Evolutionary conservation across 2,329 filamentous ascomycete genomes (phyloP).

Genomic region (Cryphonectria japonica): DNA sequence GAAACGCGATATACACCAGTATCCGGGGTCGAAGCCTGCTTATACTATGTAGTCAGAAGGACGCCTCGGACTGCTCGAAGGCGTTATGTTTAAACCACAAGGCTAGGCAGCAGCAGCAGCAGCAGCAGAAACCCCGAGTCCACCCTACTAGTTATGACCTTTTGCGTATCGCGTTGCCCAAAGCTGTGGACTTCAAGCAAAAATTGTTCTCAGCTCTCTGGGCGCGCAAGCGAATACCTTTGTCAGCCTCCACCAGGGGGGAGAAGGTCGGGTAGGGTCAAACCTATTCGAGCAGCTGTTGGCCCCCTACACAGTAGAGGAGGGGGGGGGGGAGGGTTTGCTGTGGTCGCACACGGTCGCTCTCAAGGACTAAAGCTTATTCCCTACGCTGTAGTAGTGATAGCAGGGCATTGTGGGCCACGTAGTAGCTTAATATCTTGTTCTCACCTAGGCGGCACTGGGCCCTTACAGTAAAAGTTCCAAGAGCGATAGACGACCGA

Average conservation of each 20-base stretch:
- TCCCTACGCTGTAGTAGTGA: not conserved
- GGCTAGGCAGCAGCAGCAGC: not conserved
- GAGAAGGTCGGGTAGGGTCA: not conserved
- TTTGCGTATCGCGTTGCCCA: not conserved
- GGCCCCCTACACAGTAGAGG: not conserved
- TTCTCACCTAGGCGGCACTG: not conserved
- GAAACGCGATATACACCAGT: not conserved
- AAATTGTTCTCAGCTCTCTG: not conserved
- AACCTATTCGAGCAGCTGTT: not conserved
- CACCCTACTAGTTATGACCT: not conserved
- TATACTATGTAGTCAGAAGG: not conserved
- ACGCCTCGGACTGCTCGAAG: not conserved
- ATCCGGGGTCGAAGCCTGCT: not conserved
- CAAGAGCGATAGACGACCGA: not conserved
- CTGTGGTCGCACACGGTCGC: not conserved
- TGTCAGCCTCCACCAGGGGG: not conserved
- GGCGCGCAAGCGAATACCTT: not conserved
- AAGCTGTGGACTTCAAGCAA: not conserved
- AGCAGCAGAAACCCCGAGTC: not conserved
- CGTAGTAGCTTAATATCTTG: not conserved
- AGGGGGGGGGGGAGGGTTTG: not conserved
- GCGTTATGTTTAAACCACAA: not conserved
- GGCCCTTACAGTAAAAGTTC: not conserved
- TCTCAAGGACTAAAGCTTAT: not conserved
- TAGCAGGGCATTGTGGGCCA: not conserved